These are phyloP conservation scores for Chenopodium suecicum DNA, from an alignment of 148 eudicot genomes.

Conservation along the genomic window DNA sequence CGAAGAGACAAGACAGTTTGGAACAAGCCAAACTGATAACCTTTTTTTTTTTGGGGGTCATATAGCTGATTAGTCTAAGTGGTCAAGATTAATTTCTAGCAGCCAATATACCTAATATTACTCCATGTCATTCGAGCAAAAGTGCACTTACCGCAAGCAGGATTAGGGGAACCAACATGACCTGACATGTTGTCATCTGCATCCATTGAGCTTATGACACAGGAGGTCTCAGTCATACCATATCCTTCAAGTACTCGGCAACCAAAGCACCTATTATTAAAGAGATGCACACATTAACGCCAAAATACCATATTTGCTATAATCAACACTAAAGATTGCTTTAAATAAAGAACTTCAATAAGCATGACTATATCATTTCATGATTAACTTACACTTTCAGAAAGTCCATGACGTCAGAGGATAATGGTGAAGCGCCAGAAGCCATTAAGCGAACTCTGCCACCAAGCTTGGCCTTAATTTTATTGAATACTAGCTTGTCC, in stretches of 20 bases:
- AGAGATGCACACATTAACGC: constrained; percentile 8
- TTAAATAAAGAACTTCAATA: background rate
- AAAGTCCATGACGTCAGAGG: constrained; percentile 88
- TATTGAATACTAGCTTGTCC: constrained; percentile 93
- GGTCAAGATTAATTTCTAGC: background rate
- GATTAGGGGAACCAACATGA: constrained; percentile 92
- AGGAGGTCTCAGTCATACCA: constrained; percentile 98
- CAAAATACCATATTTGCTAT: constrained; percentile 5
- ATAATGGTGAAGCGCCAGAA: constrained; percentile 96
- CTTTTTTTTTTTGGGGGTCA: background rate
- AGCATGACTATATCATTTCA: background rate
- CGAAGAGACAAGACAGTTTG: background rate
- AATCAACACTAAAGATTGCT: background rate
- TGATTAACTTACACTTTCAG: constrained; percentile 70
- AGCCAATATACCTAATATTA: background rate
- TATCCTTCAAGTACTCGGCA: constrained; percentile 86
- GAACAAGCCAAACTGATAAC: background rate
- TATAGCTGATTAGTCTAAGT: background rate
- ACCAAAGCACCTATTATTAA: constrained; percentile 75
- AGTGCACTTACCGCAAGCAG: constrained; percentile 81
- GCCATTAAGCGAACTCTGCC: constrained; percentile 87
- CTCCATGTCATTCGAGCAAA: constrained; percentile 9
- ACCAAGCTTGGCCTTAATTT: constrained; percentile 90
- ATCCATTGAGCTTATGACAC: constrained; percentile 80
- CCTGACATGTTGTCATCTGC: constrained; percentile 71